Evolutionary conservation across 805 yeast genomes (phyloP), one percentile per base, ranked within the genome.

Genomic region (Kazachstania viticola): DNA sequence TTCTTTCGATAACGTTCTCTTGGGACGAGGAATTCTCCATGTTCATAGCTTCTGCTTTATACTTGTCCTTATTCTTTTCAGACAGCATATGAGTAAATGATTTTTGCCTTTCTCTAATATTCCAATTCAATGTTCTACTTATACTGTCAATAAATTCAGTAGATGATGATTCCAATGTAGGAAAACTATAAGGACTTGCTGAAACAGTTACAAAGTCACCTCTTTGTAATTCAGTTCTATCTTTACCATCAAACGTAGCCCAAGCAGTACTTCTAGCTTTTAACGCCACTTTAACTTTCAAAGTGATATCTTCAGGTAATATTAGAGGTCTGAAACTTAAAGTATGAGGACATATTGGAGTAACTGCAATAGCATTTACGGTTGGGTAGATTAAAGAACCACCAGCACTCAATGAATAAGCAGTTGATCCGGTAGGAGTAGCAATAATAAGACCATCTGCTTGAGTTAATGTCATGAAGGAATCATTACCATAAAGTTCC

Each of bases 281-380:
- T 33, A 74, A 60, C 0, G 97, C 95, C 3, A 85, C 93, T 46
- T 79, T 79, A 4, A 88, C 79, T 45, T 73, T 78, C 36, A 88
- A 60, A 17, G 70, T 65, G 87, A 87, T 83, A n/a, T 91, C 80
- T 54, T 88, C 97, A 0, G 97, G 97, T 18, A 88, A 63, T 35
- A 88, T 65, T 33, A 88, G 79, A 3, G 97, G 97, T 42, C 97
- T 67, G 61, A 88, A 88, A 6, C 94, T 81, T 28, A 88, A 65
- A 0, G 96, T 84, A 51, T 88, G 97, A 1, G 97, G 96, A 52
- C 97, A 88, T 37, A 88, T 85, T 0, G 97, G 97, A 0, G 97
- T 85, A 5, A 88, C 85, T 34, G 85, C 75, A 19, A 87, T 81
- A 8, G 95, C 95, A 38, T 85, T 79, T 12, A 88, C 94, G 21